Evolutionary conservation across 2,329 filamentous ascomycete species (phyloP).

Genomic region (Rosellinia necatrix): DNA sequence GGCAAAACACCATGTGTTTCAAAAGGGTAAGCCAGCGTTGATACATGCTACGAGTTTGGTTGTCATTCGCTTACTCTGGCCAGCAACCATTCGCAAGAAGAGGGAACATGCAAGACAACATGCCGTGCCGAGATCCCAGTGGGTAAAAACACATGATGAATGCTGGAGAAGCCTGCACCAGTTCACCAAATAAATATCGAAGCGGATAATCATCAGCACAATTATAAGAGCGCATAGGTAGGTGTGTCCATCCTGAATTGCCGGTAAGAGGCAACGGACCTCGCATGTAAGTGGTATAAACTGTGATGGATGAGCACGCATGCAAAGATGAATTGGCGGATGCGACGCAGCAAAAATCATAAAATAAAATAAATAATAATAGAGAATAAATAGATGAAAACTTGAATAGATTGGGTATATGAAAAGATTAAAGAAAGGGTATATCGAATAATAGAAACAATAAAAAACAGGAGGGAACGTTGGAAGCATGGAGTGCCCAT

Average conservation of each 20-base stretch:
- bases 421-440: no score
- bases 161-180: neutral
- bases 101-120: slow-evolving; percentile 29
- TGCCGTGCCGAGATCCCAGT: slow-evolving; percentile 18
- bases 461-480: neutral
- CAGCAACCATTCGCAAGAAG: slow-evolving; percentile 9
- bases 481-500: neutral
- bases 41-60: slow-evolving; percentile 3
- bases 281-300: no score
- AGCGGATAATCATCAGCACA: neutral
- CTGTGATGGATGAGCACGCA: no score
- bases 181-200: slow-evolving; percentile 5
- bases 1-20: slow-evolving; percentile 28
- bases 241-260: no score
- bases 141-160: slow-evolving; percentile 17
- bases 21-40: slow-evolving; percentile 5
- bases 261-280: no score
- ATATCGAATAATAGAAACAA: neutral
- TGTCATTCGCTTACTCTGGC: slow-evolving; percentile 22
- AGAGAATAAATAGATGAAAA: no score
- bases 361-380: no score
- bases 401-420: neutral
- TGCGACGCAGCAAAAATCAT: no score
- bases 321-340: no score
- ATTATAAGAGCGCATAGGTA: neutral